Conservation (phyloP, 1,139 yeast genomes). For the Blastobotrys malaysiensis region DNA sequence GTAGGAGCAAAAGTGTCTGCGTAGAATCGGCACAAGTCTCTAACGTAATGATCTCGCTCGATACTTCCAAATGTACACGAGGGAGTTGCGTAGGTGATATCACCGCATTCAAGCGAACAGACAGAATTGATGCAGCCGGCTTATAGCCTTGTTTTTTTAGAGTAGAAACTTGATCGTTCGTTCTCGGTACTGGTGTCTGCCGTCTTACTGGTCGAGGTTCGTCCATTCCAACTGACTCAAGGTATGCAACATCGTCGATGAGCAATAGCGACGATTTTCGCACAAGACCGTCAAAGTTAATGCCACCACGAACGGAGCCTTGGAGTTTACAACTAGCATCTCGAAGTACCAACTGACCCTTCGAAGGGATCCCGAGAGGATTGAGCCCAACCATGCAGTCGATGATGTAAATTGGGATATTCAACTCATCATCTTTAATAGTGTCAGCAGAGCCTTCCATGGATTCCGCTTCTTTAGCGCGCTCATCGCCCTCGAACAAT, state of each 20-base stretch:
- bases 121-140: constrained; percentile 19
- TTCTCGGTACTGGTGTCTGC: not conserved
- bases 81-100: constrained; percentile 1
- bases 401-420: constrained; percentile 21
- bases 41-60: constrained; percentile 19
- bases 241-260: constrained; percentile 25
- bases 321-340: constrained; percentile 50
- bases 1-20: constrained; percentile 59
- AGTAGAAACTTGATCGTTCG: constrained; percentile 13
- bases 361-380: constrained; percentile 43
- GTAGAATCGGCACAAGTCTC: constrained; percentile 81
- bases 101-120: not conserved
- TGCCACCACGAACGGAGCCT: constrained; percentile 30
- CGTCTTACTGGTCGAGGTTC: not conserved
- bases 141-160: constrained; percentile 23
- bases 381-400: constrained; percentile 28
- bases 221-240: constrained; percentile 11
- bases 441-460: constrained; percentile 14
- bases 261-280: constrained; percentile 27
- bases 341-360: constrained; percentile 45
- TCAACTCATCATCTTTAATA: constrained; percentile 12
- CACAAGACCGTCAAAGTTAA: constrained; percentile 17
- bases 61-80: constrained; percentile 11
- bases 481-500: constrained; percentile 20
- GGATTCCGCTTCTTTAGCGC: not conserved